Percentiles rank a stretch among this genome's conserved stretches.
phyloP scores from a whole-genome alignment of 2,329 filamentous ascomycete species.

The Hymenoscyphus scutula region DNA sequence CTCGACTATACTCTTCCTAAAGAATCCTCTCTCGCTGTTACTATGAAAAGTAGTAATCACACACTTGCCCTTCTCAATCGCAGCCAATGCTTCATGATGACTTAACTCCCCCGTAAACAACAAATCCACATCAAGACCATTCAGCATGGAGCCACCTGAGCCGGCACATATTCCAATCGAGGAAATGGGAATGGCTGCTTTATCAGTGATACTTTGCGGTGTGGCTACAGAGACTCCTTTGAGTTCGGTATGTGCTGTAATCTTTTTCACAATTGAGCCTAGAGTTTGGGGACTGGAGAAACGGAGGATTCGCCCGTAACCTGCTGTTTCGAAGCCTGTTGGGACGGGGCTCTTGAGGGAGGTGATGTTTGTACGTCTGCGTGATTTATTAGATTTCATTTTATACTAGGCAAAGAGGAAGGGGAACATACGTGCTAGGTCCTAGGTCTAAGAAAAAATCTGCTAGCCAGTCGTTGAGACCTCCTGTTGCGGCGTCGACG shows the following conservation, averaged over 20 bases:
- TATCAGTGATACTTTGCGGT: constrained; percentile 30
- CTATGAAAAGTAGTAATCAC: constrained; percentile 89
- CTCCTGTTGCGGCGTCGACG: constrained; percentile 79
- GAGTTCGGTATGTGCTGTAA: constrained; percentile 23
- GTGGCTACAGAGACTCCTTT: constrained; percentile 31
- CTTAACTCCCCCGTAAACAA: constrained; percentile 90
- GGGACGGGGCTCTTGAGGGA: constrained; percentile 25
- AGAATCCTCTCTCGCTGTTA: constrained; percentile 85
- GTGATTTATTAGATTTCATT: background rate
- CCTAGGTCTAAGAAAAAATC: constrained; percentile 65
- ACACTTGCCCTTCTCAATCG: constrained; percentile 77
- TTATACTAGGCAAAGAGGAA: background rate
- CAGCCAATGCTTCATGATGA: constrained; percentile 86
- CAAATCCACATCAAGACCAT: constrained; percentile 69
- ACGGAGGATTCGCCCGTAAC: constrained; percentile 36
- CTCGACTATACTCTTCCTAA: constrained; percentile 66
- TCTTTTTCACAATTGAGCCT: constrained; percentile 26
- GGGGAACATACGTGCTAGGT: constrained; percentile 12
- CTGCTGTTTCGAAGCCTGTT: constrained; percentile 31
- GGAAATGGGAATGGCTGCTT: constrained; percentile 46
- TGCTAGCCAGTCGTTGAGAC: constrained; percentile 92
- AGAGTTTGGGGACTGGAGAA: constrained; percentile 30
- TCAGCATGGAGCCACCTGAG: constrained; percentile 76
- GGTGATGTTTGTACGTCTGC: constrained; percentile 29
- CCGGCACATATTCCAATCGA: constrained; percentile 87